Evolutionary conservation across 305 asterid species (phyloP).

Genomic region (Rubia peregrina): DNA sequence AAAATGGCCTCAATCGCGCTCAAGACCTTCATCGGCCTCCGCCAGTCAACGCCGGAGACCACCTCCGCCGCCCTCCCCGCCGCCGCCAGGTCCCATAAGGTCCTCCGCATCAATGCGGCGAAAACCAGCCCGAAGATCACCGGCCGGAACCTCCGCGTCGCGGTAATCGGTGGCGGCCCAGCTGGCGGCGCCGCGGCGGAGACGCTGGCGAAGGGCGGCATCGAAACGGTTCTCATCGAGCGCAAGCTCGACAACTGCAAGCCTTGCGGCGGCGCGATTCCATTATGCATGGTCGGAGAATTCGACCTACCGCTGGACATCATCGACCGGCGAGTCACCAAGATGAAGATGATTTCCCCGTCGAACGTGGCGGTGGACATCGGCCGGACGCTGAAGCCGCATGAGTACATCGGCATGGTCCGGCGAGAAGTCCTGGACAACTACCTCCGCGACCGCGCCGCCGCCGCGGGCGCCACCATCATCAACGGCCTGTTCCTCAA

Average conservation of each 20-base stretch:
- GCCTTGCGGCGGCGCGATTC: constrained; percentile 96
- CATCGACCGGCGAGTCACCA: constrained; percentile 77
- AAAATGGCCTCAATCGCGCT: constrained; percentile 66
- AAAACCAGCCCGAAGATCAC: constrained; percentile 71
- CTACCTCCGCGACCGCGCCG: constrained; percentile 80
- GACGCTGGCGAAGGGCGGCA: constrained; percentile 71
- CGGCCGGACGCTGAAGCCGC: constrained; percentile 75
- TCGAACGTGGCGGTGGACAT: constrained; percentile 88
- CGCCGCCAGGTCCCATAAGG: constrained; percentile 26
- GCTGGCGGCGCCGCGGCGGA: constrained; percentile 93
- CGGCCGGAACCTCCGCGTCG: constrained; percentile 83
- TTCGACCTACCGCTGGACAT: constrained; percentile 84
- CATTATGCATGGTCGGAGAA: constrained; percentile 93
- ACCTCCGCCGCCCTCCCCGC: constrained; percentile 24
- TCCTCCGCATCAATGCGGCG: constrained; percentile 42
- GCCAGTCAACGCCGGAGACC: constrained; percentile 51
- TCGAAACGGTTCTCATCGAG: constrained; percentile 74
- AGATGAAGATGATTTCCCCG: constrained; percentile 95
- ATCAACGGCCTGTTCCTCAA: constrained; percentile 73
- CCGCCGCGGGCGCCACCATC: constrained; percentile 56
- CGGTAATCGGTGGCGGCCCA: constrained; percentile 87
- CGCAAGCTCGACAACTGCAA: constrained; percentile 84
- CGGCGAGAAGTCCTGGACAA: constrained; percentile 84
- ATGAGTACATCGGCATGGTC: constrained; percentile 93
- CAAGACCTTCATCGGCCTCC: constrained; percentile 84